Evolutionary conservation across 2,329 filamentous ascomycete species (phyloP), one percentile per base, ranked within the genome.

Genomic region (Arthrobotrys sphaeroides): DNA sequence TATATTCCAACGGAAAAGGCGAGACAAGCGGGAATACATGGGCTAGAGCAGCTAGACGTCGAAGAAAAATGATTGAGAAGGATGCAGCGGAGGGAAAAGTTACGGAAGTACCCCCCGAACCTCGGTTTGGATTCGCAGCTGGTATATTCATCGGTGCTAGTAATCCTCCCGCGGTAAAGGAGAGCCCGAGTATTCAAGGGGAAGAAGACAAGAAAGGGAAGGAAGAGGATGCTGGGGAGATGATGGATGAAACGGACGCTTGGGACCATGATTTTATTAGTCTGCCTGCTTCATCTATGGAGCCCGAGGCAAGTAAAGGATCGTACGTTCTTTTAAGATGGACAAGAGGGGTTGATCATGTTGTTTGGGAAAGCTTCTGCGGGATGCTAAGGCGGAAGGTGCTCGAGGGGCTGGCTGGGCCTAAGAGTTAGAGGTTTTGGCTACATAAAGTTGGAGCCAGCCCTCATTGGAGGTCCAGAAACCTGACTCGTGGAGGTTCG

Each of bases 351-450:
- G 84, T 85, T 4, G 91, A 96, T 78, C 84, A 87, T 16, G 85
- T 89, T 0, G 80, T 95, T 0, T 97, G 94, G 82, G 91, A 96
- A 83, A 97, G 94, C 81, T 93, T 99, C 77, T 90, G 89, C 74
- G 93, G 92, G 0, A 93, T 94, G 84, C 77, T 96, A 47, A 91
- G 89, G 81, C 84, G 87, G 36, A 87, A 86, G 70, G 65, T 85
- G 79, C 79, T 69, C 2, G 73, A 76, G 5, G 66, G 62, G 9
- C 51, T 76, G 12, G 47, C 42, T 10, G 45, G 47, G 7, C 22
- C 59, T 26, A 75, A 69, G 22, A 20, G 31, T 0, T 73, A 31
- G 42, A 57, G 18, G 16, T 18, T 13, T 38, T 3, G 4, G 16
- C 26, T 20, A 55, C 12, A 53, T 18, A 5, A 28, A n/a, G 47